Evolutionary conservation across 148 eudicot species (phyloP), one percentile per base, ranked within the genome.

Genomic region (Linanthus parryae): DNA sequence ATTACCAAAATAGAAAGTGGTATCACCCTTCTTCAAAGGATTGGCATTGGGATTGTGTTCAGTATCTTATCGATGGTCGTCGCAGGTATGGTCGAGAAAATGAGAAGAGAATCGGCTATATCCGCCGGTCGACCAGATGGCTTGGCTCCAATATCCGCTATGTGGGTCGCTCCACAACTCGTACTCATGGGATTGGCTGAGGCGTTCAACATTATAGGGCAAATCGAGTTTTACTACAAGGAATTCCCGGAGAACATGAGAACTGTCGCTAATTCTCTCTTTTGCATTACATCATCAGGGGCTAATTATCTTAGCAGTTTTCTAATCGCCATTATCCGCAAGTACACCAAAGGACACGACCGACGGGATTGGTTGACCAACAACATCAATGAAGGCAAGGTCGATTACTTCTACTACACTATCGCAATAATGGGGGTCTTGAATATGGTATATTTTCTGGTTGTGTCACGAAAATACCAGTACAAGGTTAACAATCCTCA

Each of bases 91-190:
- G 69, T 82, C 1, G 96, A 88, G 56, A 44, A 57, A 14, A 67
- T 43, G 49, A 59, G 96, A 22, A 54, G 86, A 31, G 61, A 64
- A 1, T 54, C 59, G 2, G 78, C 83, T 1, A 34, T 73, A 8
- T 16, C 29, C 5, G 44, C 61, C 12, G 48, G 50, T 7, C 1
- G 45, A 0, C 2, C 47, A 12, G 31, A 48, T 6, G 70, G 51
- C 15, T 20, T 69, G 2, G 61, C 74, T 20, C 52, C 74, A 5
- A 35, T 88, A 57, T 73, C 96, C 1, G 70, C 68, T 3, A 9
- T 69, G 18, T 84, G 86, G 84, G 29, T 88, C 1, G 68, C 63
- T 2, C 97, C 97, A 1, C 97, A 82, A 37, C 71, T 88, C 11
- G 61, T 54, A 11, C 21, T 79, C 28, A 33, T 70, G 19, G 95